These are phyloP conservation scores for Penicillium coffeae DNA, from an alignment of 495 filamentous ascomycete species.

Conservation along the genomic window DNA sequence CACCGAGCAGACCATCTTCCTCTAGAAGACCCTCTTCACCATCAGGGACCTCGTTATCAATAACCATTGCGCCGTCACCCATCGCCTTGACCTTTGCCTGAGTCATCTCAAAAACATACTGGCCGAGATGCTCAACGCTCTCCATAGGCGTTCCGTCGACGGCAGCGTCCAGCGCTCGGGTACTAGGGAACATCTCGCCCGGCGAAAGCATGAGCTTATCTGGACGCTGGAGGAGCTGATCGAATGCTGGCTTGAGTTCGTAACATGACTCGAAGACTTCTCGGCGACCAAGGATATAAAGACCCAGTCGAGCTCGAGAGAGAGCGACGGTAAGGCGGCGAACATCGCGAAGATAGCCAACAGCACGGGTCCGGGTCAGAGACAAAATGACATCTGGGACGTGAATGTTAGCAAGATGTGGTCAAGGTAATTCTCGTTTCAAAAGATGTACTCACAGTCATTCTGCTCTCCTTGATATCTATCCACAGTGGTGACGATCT, in stretches of 20 bases:
- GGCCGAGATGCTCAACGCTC: slow-evolving; percentile 87
- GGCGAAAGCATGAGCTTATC: slow-evolving; percentile 77
- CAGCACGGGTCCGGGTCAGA: slow-evolving; percentile 77
- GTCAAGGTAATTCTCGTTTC: not conserved
- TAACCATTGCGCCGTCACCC: slow-evolving; percentile 36
- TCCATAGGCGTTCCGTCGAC: slow-evolving; percentile 69
- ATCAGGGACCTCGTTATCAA: slow-evolving; percentile 31
- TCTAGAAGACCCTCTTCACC: slow-evolving; percentile 46
- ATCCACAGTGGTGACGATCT: slow-evolving; percentile 90
- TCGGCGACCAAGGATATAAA: slow-evolving; percentile 90
- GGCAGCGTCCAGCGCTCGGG: slow-evolving; percentile 54
- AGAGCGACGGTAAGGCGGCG: slow-evolving; percentile 95
- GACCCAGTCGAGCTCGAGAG: slow-evolving; percentile 83
- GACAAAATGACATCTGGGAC: slow-evolving; percentile 82
- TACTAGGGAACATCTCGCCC: slow-evolving; percentile 79
- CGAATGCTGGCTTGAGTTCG: slow-evolving; percentile 84
- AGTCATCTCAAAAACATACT: slow-evolving; percentile 98
- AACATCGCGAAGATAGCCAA: slow-evolving; percentile 93
- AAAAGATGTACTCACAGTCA: slow-evolving; percentile 66
- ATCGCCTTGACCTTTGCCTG: slow-evolving; percentile 70
- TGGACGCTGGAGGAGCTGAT: slow-evolving; percentile 62
- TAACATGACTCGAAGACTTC: slow-evolving; percentile 86
- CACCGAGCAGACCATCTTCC: slow-evolving; percentile 40
- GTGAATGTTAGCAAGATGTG: slow-evolving; percentile 17
- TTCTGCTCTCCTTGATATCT: slow-evolving; percentile 99